These are phyloP conservation scores for Galerina sulciceps DNA, from an alignment of 768 basidiomycete genomes.

Conservation along the genomic window DNA sequence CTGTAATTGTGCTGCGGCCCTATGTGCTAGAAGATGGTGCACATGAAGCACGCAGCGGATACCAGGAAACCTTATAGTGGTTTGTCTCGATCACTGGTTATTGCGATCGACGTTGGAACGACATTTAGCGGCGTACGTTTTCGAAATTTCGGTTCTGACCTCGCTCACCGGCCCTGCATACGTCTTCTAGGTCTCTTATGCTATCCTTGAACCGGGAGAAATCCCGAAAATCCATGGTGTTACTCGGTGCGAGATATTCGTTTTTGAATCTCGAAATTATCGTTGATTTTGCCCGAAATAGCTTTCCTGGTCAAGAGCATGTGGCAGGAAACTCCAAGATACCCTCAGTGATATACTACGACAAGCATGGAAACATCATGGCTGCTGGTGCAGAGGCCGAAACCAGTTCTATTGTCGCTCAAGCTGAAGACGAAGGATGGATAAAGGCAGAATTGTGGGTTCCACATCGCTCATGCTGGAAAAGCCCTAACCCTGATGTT, in stretches of 20 bases:
- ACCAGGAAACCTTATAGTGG: slow-evolving; percentile 79
- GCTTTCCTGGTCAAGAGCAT: slow-evolving; percentile 86
- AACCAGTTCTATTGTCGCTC: slow-evolving; percentile 53
- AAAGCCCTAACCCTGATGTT: background rate
- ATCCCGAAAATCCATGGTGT: slow-evolving; percentile 83
- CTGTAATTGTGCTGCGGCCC: slow-evolving; percentile 2
- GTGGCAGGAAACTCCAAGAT: slow-evolving; percentile 86
- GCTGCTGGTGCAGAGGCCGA: slow-evolving; percentile 83
- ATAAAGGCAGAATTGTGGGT: slow-evolving; percentile 75
- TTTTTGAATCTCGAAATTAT: background rate
- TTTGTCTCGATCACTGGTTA: slow-evolving; percentile 63
- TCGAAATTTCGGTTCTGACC: slow-evolving; percentile 3
- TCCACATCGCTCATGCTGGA: background rate
- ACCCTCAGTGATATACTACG: slow-evolving; percentile 78
- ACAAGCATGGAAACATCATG: slow-evolving; percentile 64
- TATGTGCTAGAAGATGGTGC: slow-evolving; percentile 22
- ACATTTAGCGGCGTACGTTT: slow-evolving; percentile 75
- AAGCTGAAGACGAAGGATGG: slow-evolving; percentile 81
- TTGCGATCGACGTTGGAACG: slow-evolving; percentile 83
- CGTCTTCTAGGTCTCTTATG: slow-evolving; percentile 63
- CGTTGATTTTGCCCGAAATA: slow-evolving; percentile 31
- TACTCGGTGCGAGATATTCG: slow-evolving; percentile 56
- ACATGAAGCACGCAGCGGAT: slow-evolving; percentile 60
- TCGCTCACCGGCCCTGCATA: slow-evolving; percentile 5
- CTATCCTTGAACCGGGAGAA: slow-evolving; percentile 81